Evolutionary conservation across 1,284 basidiomycete genomes (phyloP), one percentile per base, ranked within the genome.

Genomic region (Boletellus deceptivus): DNA sequence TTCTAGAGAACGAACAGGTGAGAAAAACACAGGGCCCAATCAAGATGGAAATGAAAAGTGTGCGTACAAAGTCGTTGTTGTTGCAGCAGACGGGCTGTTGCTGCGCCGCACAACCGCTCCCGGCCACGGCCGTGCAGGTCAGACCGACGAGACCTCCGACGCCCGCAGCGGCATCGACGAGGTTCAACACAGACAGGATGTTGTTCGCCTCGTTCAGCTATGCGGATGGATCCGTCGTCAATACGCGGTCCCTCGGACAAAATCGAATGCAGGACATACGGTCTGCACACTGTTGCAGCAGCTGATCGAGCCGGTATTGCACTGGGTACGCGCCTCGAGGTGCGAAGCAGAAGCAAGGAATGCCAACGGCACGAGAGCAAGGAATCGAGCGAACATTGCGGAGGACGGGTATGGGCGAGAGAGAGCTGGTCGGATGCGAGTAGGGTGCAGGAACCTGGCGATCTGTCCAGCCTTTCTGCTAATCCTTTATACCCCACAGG

Each of bases 51-150:
- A 10, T 9, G 3, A 17, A 17, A 16, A 38, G 6, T 3, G 3
- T 41, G 14, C 34, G 35, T 55, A 62, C 49, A 35, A 31, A 53
- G 40, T 49, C 18, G 39, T 55, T 55, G 7, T 48, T 14, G 5
- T 17, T 34, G 43, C 56, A 63, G 45, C 60, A 61, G 13, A 52
- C 54, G 9, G 50, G 42, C 39, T 55, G 31, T 36, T 56, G 57
- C 6, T 39, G 4, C 0, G 49, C 46, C 2, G 34, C n/a, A n/a
- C 34, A 35, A 35, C 34, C 34, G 34, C n/a, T 10, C 5, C 14
- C 34, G 14, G 29, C 29, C 9, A 56, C 3, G 8, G 50, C 35
- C 3, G 35, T 44, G 43, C 57, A 60, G 13, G n/a, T 38, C 17
- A 54, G 27, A 36, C 54, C 59, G 6, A 63, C 50, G 4, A 49